Evolutionary conservation across 257 asterid genomes (phyloP).

Genomic region (Coffea canephora): DNA sequence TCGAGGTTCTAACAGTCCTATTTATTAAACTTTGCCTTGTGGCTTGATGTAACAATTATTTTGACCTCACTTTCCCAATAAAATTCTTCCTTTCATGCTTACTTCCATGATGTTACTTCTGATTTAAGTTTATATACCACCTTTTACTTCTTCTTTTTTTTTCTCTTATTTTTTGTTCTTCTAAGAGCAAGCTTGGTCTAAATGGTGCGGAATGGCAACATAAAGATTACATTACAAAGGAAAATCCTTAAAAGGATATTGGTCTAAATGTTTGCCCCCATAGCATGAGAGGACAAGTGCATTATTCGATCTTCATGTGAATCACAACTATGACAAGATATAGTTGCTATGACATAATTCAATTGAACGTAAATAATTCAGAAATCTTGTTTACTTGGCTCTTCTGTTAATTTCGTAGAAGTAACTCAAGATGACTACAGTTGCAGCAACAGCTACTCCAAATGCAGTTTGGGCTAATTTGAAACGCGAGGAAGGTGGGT

Average conservation of each 20-base stretch:
- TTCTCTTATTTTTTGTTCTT: not conserved
- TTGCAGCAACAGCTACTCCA: conserved; percentile 49
- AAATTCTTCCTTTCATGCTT: not conserved
- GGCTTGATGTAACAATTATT: conserved; percentile 16
- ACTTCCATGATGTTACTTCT: not conserved
- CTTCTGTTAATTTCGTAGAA: conserved; percentile 36
- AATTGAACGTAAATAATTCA: not conserved
- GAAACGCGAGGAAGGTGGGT: conserved; percentile 33
- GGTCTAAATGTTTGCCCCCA: not conserved
- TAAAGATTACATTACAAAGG: not conserved
- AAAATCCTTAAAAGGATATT: not conserved
- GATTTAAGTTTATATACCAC: no score
- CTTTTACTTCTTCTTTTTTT: not conserved
- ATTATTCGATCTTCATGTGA: not conserved
- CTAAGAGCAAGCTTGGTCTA: not conserved
- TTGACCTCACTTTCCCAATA: conserved; percentile 13
- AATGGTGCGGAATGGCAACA: not conserved
- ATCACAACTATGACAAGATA: not conserved
- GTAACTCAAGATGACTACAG: conserved; percentile 53
- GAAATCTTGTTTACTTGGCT: not conserved
- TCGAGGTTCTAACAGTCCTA: conserved; percentile 6
- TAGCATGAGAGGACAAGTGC: not conserved
- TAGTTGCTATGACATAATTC: not conserved
- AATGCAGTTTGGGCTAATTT: conserved; percentile 22
- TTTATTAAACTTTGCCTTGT: conserved; percentile 12